Evolutionary conservation across 768 basidiomycete species (phyloP), one percentile per base, ranked within the genome.

Genomic region (Leccinum subtestaceum): DNA sequence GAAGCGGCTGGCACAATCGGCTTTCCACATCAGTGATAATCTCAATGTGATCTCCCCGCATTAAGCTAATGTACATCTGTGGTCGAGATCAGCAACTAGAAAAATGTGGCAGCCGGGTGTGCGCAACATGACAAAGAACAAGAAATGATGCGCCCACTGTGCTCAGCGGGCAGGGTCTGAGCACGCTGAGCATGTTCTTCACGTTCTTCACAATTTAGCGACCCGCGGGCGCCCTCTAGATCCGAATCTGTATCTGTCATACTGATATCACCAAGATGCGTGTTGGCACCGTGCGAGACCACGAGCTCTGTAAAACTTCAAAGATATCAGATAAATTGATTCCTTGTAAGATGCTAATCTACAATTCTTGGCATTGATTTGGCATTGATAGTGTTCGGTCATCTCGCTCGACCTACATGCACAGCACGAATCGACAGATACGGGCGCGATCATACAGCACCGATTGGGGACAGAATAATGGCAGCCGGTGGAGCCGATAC

Each of bases 31-130:
- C 56, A 52, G 49, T 53, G 12, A 15, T 50, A 52, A 6, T 13
- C 47, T 53, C 60, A 71, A 66, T 59, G 61, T 55, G 61, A 69
- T 60, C 53, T 60, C 67, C 58, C 62, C 69, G 32, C 64, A 70
- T 60, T 64, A 55, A 68, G 60, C 57, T 62, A 60, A 69, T 61
- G 55, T 23, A 66, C 59, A 54, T 63, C 53, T 46, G 34, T 59
- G 43, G 57, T 36, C 47, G 57, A 52, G 66, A 70, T 63, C 63
- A 59, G 40, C 58, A 52, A 46, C 47, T 27, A 6, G 43, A 17
- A 56, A 48, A 15, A 8, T 34, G 36, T 40, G 25, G 53, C 56
- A 38, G 59, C 29, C 53, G 23, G 52, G 48, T 23, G 23, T 21
- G 50, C 40, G 29, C 47, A 38, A 23, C 12, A 43, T 43, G 19